A percentile compares a stretch with the other conserved stretches of the same genome.
Evolutionary conservation across 148 eudicot species (phyloP).

Genomic region (Arctostaphylos glauca): DNA sequence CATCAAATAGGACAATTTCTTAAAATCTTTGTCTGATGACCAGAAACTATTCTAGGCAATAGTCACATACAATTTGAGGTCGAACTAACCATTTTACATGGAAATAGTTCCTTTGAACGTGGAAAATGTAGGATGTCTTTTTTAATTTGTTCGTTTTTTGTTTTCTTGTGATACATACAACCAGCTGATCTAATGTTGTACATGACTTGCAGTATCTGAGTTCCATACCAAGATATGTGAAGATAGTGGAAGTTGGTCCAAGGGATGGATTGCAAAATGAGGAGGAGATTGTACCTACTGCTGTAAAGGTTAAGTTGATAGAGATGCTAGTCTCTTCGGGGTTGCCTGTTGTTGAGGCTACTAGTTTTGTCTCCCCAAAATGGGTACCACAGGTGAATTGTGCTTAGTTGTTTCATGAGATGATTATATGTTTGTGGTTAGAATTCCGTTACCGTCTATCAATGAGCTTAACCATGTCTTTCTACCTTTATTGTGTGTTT

Average conservation of each 20-base stretch:
- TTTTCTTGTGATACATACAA: background rate
- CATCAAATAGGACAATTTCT: background rate
- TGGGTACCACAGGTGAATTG: conserved; percentile 93
- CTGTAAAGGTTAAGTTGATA: conserved; percentile 77
- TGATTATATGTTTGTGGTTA: background rate
- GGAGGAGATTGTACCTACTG: conserved; percentile 72
- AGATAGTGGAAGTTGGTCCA: conserved; percentile 97
- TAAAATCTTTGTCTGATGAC: background rate
- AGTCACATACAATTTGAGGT: background rate
- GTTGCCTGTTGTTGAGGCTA: conserved; percentile 90
- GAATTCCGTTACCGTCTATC: background rate
- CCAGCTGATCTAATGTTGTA: conserved; percentile 17
- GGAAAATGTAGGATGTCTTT: background rate
- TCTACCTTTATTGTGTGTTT: background rate
- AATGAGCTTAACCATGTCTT: background rate
- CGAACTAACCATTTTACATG: background rate
- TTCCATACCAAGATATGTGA: conserved; percentile 62
- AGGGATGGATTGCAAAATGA: conserved; percentile 96
- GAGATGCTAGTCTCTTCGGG: conserved; percentile 89
- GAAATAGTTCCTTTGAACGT: background rate
- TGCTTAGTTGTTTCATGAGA: background rate
- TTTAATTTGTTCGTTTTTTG: background rate
- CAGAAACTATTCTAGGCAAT: background rate
- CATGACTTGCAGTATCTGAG: conserved; percentile 62
- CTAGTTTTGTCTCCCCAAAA: conserved; percentile 95